phyloP scores from a whole-genome alignment of 768 basidiomycete genomes.

The Melanogaster broomeanus region DNA sequence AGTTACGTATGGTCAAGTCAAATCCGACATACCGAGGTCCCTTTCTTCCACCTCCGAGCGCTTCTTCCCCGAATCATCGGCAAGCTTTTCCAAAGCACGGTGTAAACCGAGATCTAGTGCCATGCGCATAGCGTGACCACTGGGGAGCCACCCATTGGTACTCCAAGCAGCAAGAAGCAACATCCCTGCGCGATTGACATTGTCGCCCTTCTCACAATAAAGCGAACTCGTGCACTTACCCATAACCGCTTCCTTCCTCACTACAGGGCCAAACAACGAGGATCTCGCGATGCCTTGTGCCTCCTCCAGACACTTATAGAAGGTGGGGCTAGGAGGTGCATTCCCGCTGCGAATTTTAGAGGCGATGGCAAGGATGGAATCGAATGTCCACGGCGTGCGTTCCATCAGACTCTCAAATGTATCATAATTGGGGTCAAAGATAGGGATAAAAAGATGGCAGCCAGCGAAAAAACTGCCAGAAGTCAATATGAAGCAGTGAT shows the following conservation, averaged over 20 bases:
- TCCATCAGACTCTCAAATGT: constrained; percentile 91
- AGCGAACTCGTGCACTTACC: constrained; percentile 44
- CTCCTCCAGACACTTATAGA: constrained; percentile 91
- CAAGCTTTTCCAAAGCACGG: constrained; percentile 88
- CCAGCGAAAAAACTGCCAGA: constrained; percentile 85
- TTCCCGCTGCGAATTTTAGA: constrained; percentile 91
- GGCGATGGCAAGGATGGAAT: constrained; percentile 90
- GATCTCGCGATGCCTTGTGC: constrained; percentile 95
- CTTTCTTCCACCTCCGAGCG: constrained; percentile 82
- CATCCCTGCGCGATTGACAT: constrained; percentile 60
- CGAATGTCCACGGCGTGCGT: constrained; percentile 94
- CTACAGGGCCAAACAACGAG: constrained; percentile 90
- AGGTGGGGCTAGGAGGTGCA: constrained; percentile 80
- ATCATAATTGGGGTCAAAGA: constrained; percentile 92
- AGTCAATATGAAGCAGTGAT: constrained; percentile 3
- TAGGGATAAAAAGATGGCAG: constrained; percentile 93
- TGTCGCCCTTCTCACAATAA: background rate
- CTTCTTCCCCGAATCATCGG: constrained; percentile 65
- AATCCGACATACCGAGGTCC: constrained; percentile 63
- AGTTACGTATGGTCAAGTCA: background rate
- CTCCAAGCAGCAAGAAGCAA: constrained; percentile 90
- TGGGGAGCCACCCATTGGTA: constrained; percentile 92
- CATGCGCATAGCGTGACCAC: constrained; percentile 96
- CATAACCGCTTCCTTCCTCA: constrained; percentile 93
- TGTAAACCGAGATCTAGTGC: constrained; percentile 92